Percentiles rank a stretch among this genome's conserved stretches.
Conservation (phyloP, 2,329 filamentous ascomycete genomes). For the Talaromyces sp. region DNA sequence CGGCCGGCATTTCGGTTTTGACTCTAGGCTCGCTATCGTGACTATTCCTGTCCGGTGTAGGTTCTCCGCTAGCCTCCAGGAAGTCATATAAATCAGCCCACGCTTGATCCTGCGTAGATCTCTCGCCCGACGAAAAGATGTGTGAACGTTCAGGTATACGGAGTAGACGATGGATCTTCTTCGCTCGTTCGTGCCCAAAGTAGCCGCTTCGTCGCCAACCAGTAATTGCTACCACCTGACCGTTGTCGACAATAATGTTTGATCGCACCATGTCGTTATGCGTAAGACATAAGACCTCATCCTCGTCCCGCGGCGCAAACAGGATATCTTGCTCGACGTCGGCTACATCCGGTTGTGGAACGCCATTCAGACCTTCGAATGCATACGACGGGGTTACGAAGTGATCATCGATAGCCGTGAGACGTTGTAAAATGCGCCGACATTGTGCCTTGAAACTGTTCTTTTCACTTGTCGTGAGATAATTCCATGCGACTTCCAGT, state of each 20-base stretch:
- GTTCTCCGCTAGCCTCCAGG: conserved; percentile 20
- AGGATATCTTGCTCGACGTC: conserved; percentile 32
- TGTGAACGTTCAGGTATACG: conserved; percentile 25
- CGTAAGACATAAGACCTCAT: conserved; percentile 30
- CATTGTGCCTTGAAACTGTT: conserved; percentile 35
- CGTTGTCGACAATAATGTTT: conserved; percentile 38
- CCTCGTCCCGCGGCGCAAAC: conserved; percentile 26
- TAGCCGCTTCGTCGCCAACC: conserved; percentile 41
- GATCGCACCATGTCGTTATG: conserved; percentile 38
- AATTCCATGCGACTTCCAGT: conserved; percentile 37
- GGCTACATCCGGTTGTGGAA: conserved; percentile 24
- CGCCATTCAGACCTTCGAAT: conserved; percentile 31
- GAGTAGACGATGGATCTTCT: conserved; percentile 32
- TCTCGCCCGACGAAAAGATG: conserved; percentile 16
- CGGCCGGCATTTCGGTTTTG: conserved; percentile 33
- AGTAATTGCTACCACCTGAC: conserved; percentile 35
- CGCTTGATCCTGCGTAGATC: conserved; percentile 21
- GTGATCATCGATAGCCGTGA: conserved; percentile 26
- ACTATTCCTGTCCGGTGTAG: not conserved
- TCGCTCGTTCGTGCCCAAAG: conserved; percentile 35
- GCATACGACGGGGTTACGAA: conserved; percentile 33
- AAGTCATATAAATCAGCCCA: conserved; percentile 39
- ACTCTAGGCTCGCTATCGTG: conserved; percentile 24
- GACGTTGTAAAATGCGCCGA: conserved; percentile 31
- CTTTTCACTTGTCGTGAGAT: conserved; percentile 34